Evolutionary conservation across 306 rosid species (phyloP).

Genomic region (Fragaria iinumae): DNA sequence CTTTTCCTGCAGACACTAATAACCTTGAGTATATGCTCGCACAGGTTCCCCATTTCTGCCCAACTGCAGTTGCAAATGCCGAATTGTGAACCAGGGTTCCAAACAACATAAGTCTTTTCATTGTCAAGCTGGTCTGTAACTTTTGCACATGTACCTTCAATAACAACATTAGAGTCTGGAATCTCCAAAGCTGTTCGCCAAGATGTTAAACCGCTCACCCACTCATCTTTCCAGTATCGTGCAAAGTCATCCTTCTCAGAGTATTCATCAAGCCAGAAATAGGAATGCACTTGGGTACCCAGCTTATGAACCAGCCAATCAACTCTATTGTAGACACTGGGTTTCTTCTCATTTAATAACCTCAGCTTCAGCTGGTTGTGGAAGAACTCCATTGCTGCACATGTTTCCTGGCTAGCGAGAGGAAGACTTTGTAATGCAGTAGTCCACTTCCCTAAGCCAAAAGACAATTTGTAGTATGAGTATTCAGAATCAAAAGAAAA

Average conservation of each 20-base stretch:
- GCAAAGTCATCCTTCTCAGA: conserved; percentile 76
- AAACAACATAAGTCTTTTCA: conserved; percentile 52
- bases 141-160: conserved; percentile 62
- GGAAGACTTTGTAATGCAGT: conserved; percentile 65
- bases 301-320: conserved; percentile 88
- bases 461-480: conserved; percentile 21
- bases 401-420: conserved; percentile 79
- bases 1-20: conserved; percentile 40
- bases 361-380: conserved; percentile 79
- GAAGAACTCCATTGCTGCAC: conserved; percentile 78
- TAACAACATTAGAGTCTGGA: conserved; percentile 54
- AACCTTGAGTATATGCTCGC: conserved; percentile 80
- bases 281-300: conserved; percentile 80
- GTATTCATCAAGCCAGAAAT: conserved; percentile 95
- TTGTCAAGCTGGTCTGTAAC: conserved; percentile 53
- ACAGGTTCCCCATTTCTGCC: conserved; percentile 79
- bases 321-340: conserved; percentile 57
- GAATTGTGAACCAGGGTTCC: conserved; percentile 73
- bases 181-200: conserved; percentile 80
- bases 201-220: conserved; percentile 84
- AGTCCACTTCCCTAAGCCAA: conserved; percentile 64
- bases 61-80: conserved; percentile 73
- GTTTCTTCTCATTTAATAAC: conserved; percentile 65
- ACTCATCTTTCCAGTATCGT: conserved; percentile 81
- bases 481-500: background rate